Evolutionary conservation across 2,329 filamentous ascomycete genomes (phyloP).

Genomic region (Aspergillus sp.): DNA sequence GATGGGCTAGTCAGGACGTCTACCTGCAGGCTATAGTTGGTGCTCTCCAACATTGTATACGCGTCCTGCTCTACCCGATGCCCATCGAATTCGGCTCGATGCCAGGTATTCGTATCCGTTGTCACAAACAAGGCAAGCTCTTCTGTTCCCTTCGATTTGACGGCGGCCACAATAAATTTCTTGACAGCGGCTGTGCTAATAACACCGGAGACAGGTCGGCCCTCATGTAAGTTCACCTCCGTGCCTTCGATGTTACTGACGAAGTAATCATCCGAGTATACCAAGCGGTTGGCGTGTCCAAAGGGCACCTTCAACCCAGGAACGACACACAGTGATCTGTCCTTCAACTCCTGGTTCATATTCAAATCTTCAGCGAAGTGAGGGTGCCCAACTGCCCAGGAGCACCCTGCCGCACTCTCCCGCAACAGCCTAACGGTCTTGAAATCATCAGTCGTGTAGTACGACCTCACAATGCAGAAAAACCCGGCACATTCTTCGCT

Average conservation of each 20-base stretch:
- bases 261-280: constrained; percentile 85
- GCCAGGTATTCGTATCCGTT: constrained; percentile 81
- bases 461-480: constrained; percentile 63
- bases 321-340: constrained; percentile 78
- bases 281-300: constrained; percentile 72
- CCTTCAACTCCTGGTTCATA: constrained; percentile 63
- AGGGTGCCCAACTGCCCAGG: constrained; percentile 79
- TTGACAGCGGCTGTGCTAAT: constrained; percentile 82
- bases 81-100: constrained; percentile 84
- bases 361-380: constrained; percentile 62
- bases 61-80: constrained; percentile 82
- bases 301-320: constrained; percentile 70
- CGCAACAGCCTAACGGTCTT: constrained; percentile 66
- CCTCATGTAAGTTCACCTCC: constrained; percentile 75
- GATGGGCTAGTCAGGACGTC: constrained; percentile 74
- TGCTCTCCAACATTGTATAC: constrained; percentile 93
- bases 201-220: constrained; percentile 74
- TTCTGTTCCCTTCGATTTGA: constrained; percentile 74
- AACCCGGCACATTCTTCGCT: constrained; percentile 67
- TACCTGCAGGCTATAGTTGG: constrained; percentile 96
- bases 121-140: constrained; percentile 93
- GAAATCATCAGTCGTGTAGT: constrained; percentile 87
- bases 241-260: constrained; percentile 53
- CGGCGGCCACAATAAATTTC: constrained; percentile 81
- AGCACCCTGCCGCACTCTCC: constrained; percentile 71